Base-by-base conservation (phyloP, 805 yeast species). In the Scheffersomyces amazonensis region DNA sequence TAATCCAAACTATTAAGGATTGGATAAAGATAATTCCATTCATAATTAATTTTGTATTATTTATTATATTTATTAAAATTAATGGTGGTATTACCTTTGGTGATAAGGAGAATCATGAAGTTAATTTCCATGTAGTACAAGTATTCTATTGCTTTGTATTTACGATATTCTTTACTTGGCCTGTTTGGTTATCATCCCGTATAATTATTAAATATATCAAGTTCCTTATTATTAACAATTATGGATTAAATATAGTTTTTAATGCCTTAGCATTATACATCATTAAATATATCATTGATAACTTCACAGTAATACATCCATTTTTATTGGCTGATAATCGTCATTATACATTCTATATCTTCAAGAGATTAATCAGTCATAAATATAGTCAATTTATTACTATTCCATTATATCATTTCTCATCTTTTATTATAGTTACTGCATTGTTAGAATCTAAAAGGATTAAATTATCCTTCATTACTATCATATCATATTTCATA, bases 51-150 rank as follows among this genome's bases (percentile, higher is more conserved):
- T 75, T 77, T 21, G 54, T 57, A 0, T 44, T 70, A 1, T 91
- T 89, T 57, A 65, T 56, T 3, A 56, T 53, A 1, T 91, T 89
- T 53, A 54, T 89, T 28, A 45, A 73, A 21, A 49, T 64, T 50
- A 93, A 93, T 49, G 87, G 87, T 13, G 95, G 96, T 0, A 81
- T 93, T 29, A 83, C 98, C 0, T 71, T 91, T 33, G 99, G 99
- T 1, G 99, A 93, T 55, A 87, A 88, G 58, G 81, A 79, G 22
- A 90, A 91, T 58, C 99, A 93, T 57, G 66, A 70, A 24, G 72
- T 81, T 2, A 78, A 80, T 1, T 43, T 85, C 2, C 96, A 93
- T 57, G 24, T 83, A 3, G 88, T 83, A 6, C 99, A 93, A 58
- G 43, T 90, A 1, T 82, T 88, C 46, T 93, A 93, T 58, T 87